phyloP scores from a whole-genome alignment of 2,329 filamentous ascomycete genomes.

The Geosmithia flava region DNA sequence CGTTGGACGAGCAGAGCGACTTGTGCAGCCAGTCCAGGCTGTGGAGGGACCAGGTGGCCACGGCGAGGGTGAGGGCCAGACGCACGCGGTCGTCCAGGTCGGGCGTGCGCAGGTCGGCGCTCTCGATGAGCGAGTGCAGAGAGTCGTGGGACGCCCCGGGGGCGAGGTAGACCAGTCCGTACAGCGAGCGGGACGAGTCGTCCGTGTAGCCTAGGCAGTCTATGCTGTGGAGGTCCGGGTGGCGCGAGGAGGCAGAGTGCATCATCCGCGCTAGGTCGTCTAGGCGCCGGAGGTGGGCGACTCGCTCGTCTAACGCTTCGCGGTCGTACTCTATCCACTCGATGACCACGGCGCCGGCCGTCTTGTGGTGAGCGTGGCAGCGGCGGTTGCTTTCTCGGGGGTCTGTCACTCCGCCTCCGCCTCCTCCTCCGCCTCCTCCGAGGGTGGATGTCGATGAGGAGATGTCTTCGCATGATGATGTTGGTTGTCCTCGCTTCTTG shows the following conservation, averaged over 20 bases:
- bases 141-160: constrained; percentile 22
- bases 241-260: constrained; percentile 27
- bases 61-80: constrained; percentile 27
- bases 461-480: no score
- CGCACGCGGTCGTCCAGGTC: constrained; percentile 29
- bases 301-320: constrained; percentile 25
- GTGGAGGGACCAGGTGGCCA: constrained; percentile 36
- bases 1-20: constrained; percentile 37
- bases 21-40: constrained; percentile 45
- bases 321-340: constrained; percentile 33
- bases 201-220: constrained; percentile 35
- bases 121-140: constrained; percentile 24
- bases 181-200: constrained; percentile 22
- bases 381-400: constrained; percentile 8
- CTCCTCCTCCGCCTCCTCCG: background rate
- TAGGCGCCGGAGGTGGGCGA: constrained; percentile 28
- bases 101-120: constrained; percentile 26
- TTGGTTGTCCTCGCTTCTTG: background rate
- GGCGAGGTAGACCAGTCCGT: constrained; percentile 29
- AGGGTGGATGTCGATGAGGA: no score
- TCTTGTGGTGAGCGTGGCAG: constrained; percentile 19
- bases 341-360: constrained; percentile 22
- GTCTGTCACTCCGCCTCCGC: constrained; percentile 5
- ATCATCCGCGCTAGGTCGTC: constrained; percentile 35
- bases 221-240: constrained; percentile 32